Conservation (phyloP, 306 rosid genomes). For the Luffa acutangula region DNA sequence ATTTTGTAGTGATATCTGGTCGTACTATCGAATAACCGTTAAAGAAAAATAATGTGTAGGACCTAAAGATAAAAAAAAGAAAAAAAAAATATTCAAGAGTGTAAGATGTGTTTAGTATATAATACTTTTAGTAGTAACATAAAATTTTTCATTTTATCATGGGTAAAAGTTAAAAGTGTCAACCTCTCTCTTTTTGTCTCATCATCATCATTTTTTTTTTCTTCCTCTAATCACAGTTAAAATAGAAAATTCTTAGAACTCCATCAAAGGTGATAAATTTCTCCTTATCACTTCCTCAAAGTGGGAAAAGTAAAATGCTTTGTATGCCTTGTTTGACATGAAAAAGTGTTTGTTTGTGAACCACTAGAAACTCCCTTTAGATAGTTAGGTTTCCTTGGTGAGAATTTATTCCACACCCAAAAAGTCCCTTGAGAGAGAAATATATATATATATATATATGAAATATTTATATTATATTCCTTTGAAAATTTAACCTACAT, state of each 20-base stretch:
- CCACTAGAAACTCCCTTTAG: neutral
- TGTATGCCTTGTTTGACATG: neutral
- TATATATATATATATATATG: neutral
- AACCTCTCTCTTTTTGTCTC: neutral
- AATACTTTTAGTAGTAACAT: too few relatives aligned
- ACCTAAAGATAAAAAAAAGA: too few relatives aligned
- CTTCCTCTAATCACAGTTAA: neutral
- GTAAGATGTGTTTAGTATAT: too few relatives aligned
- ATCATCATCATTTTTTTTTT: neutral
- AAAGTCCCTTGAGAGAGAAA: neutral
- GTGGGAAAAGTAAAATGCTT: neutral
- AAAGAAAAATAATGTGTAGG: too few relatives aligned
- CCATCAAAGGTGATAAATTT: neutral
- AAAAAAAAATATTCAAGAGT: too few relatives aligned
- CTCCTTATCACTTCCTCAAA: neutral
- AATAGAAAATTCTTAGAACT: neutral
- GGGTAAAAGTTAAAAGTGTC: neutral
- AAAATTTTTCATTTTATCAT: too few relatives aligned
- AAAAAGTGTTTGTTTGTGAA: neutral
- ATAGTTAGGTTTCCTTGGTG: neutral
- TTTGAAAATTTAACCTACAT: neutral
- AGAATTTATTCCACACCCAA: neutral
- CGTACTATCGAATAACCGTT: too few relatives aligned
- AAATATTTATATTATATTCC: neutral
- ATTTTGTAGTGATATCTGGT: too few relatives aligned